Conservation (phyloP, 768 basidiomycete genomes). For the Suillus weaverae region DNA sequence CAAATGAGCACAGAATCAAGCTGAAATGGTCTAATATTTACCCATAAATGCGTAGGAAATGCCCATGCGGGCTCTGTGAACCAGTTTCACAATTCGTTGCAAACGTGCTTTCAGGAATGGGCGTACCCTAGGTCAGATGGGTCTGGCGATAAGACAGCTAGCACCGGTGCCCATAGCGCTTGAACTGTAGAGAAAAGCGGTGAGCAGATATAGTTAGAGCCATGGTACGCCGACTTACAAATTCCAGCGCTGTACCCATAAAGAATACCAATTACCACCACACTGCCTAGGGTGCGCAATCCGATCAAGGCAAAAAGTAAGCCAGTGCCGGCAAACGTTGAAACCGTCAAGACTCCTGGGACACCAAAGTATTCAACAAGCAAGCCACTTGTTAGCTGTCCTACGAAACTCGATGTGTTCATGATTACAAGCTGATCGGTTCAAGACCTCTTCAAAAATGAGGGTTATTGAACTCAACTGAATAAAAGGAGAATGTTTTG, state of each 20-base stretch:
- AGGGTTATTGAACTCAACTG: conserved; percentile 35
- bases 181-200: conserved; percentile 31
- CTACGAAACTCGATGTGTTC: conserved; percentile 53
- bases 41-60: conserved; percentile 50
- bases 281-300: conserved; percentile 38
- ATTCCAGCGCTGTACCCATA: conserved; percentile 57
- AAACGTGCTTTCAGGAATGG: neutral
- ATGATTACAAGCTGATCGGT: conserved; percentile 50
- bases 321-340: conserved; percentile 38
- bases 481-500: conserved; percentile 55
- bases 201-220: conserved; percentile 2
- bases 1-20: neutral
- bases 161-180: conserved; percentile 41
- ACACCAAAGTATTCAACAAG: conserved; percentile 45
- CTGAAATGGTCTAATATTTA: conserved; percentile 21
- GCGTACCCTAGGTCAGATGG: conserved; percentile 54
- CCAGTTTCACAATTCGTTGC: neutral
- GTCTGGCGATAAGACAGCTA: conserved; percentile 44
- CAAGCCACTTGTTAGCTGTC: conserved; percentile 51
- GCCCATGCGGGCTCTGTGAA: conserved; percentile 43
- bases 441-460: neutral
- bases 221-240: conserved; percentile 26
- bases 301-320: conserved; percentile 51
- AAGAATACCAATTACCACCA: conserved; percentile 43
- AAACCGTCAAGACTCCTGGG: conserved; percentile 36